Evolutionary conservation across 768 basidiomycete species (phyloP).

Genomic region (Cubamyces lactineus): DNA sequence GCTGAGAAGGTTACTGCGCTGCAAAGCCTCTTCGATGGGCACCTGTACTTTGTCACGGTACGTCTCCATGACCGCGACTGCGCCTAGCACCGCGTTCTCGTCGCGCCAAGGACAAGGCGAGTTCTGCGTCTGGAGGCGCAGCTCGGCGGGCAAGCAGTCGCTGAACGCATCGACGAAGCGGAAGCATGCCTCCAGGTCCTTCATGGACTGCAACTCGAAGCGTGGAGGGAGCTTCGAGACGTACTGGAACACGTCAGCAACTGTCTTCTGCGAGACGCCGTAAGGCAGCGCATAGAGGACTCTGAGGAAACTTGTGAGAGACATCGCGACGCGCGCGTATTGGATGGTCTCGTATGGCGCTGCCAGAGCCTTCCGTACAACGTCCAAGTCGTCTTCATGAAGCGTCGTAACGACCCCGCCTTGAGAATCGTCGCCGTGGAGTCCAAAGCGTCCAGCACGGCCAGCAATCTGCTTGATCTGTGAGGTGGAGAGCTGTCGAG

Average conservation of each 20-base stretch:
- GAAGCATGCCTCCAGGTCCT: conserved; percentile 37
- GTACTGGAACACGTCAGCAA: conserved; percentile 54
- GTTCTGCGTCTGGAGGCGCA: conserved; percentile 48
- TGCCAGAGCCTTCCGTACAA: conserved; percentile 59
- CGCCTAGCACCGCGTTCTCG: conserved; percentile 34
- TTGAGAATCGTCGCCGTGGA: conserved; percentile 49
- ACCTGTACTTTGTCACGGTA: conserved; percentile 49
- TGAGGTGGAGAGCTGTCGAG: conserved; percentile 59
- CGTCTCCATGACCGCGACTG: conserved; percentile 44
- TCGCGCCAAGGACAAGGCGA: conserved; percentile 63
- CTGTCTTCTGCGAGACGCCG: conserved; percentile 41
- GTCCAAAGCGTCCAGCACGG: conserved; percentile 87
- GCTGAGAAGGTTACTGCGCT: conserved; percentile 42
- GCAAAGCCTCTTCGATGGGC: conserved; percentile 42
- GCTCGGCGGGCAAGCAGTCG: conserved; percentile 44
- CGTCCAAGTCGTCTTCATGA: conserved; percentile 59
- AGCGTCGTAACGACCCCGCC: conserved; percentile 80
- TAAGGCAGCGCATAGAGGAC: conserved; percentile 49
- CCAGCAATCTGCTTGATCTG: conserved; percentile 95
- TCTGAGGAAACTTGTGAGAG: conserved; percentile 29
- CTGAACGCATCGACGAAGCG: conserved; percentile 47
- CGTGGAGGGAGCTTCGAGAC: conserved; percentile 48
- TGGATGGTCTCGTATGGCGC: conserved; percentile 52
- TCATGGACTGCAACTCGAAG: conserved; percentile 43
- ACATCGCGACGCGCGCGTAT: conserved; percentile 51